phyloP scores from a whole-genome alignment of 2,329 filamentous ascomycete genomes.

The Xylaria arbuscula region DNA sequence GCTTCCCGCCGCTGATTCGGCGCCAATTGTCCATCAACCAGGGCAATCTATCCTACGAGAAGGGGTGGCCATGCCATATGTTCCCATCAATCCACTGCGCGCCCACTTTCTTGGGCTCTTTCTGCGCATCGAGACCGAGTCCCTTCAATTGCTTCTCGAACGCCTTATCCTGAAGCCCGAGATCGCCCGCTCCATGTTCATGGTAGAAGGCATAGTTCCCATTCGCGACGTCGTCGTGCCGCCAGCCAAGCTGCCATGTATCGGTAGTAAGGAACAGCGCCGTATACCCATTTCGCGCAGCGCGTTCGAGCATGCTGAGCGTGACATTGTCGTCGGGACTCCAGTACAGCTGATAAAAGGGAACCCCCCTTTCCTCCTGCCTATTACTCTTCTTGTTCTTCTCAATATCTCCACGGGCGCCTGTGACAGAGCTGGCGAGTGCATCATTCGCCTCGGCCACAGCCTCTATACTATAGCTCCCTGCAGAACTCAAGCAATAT shows the following conservation, averaged over 20 bases:
- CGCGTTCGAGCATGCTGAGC: constrained; percentile 65
- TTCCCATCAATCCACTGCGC: constrained; percentile 71
- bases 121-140: constrained; percentile 62
- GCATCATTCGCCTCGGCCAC: constrained; percentile 66
- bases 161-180: constrained; percentile 69
- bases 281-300: constrained; percentile 64
- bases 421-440: neutral
- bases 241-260: constrained; percentile 72
- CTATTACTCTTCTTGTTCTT: neutral
- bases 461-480: constrained; percentile 66
- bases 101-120: constrained; percentile 60
- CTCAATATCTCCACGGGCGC: neutral
- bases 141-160: constrained; percentile 65
- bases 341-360: constrained; percentile 74
- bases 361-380: constrained; percentile 47
- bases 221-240: constrained; percentile 66
- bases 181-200: constrained; percentile 64
- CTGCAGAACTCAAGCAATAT: constrained; percentile 70
- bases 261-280: constrained; percentile 71
- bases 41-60: constrained; percentile 71
- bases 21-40: constrained; percentile 72
- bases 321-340: constrained; percentile 71
- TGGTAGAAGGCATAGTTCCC: constrained; percentile 73
- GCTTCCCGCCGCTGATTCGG: constrained; percentile 65
- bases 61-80: constrained; percentile 71